Evolutionary conservation across 78 protist genomes (phyloP).

Genomic region (Dictyostelium brefeldianum): DNA sequence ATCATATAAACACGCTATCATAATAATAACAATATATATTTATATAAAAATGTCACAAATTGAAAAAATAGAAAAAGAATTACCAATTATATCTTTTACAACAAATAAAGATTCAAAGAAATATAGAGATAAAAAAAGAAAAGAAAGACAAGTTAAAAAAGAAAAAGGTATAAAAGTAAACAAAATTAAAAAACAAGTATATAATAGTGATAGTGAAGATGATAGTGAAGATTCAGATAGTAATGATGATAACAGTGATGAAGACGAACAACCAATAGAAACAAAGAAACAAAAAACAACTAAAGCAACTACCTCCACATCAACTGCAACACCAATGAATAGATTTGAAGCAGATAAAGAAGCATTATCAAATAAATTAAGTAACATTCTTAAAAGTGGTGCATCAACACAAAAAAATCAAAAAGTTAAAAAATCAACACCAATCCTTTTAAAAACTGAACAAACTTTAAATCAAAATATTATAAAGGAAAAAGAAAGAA

Average conservation of each 20-base stretch:
- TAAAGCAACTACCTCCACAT: too few relatives aligned
- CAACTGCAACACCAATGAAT: neutral
- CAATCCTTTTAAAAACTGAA: slow-evolving; percentile 47
- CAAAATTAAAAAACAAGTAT: slow-evolving; percentile 50
- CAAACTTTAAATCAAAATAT: slow-evolving; percentile 18
- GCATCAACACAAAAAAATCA: slow-evolving; percentile 10
- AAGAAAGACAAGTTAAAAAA: slow-evolving; percentile 59
- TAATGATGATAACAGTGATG: neutral
- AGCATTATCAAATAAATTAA: slow-evolving; percentile 42
- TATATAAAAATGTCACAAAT: neutral
- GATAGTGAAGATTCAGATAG: neutral
- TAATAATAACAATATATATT: neutral
- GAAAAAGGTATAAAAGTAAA: slow-evolving; percentile 65
- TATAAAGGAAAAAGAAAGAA: slow-evolving; percentile 5
- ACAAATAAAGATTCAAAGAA: slow-evolving; percentile 46
- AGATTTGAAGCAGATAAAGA: neutral
- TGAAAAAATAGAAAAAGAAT: slow-evolving; percentile 21
- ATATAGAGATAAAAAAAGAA: slow-evolving; percentile 71
- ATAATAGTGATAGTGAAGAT: slow-evolving; percentile 46
- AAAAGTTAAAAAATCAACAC: neutral
- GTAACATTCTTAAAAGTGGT: slow-evolving; percentile 7
- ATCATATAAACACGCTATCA: neutral
- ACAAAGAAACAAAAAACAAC: slow-evolving; percentile 18
- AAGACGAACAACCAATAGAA: neutral
- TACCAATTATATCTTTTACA: slow-evolving; percentile 31